Evolutionary conservation across 768 basidiomycete species (phyloP), one percentile per base, ranked within the genome.

Genomic region (Candolleomyces eurysporus): DNA sequence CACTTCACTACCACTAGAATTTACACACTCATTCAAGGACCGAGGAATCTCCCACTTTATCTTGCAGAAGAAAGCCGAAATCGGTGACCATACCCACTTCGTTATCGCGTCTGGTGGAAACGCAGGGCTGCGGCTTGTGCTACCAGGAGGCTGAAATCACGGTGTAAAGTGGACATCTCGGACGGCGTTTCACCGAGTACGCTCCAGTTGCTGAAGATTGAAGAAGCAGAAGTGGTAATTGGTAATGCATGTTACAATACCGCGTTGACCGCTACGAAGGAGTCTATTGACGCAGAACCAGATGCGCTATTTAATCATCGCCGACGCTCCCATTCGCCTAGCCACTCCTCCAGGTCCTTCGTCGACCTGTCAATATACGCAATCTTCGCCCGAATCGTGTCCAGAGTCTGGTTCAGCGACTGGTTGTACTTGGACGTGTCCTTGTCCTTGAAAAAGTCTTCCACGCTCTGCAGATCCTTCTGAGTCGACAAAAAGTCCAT

Each of bases 11-110:
- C 40, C 58, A 30, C 9, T 68, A 91, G 91, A 89, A 83, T 63
- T 75, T 91, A 2, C 91, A 92, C 80, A 88, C 63, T 91, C 90
- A 2, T 92, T 90, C 83, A 92, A 93, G 69, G 87, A 82, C 66
- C 81, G 91, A 22, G 89, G 89, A 5, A 78, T 91, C 40, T 87
- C 88, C 19, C 78, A 79, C 61, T 87, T 89, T 64, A 77, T 84
- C 2, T 80, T 84, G 65, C 75, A 78, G 32, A 82, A 81, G 19
- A 78, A 79, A 57, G 75, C 79, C 60, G 73, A 69, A 19, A 77
- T 82, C 57, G 90, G 91, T 0, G 69, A 79, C 13, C 68, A 70
- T 31, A 76, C 86, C 5, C 91, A 90, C 69, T 75, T 87, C 48
- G 75, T 91, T 46, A 84, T 87, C 55, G 89, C 91, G 0, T 92